Base-by-base conservation (phyloP, 768 basidiomycete genomes). In the Boletus pseudo-olivaceus region DNA sequence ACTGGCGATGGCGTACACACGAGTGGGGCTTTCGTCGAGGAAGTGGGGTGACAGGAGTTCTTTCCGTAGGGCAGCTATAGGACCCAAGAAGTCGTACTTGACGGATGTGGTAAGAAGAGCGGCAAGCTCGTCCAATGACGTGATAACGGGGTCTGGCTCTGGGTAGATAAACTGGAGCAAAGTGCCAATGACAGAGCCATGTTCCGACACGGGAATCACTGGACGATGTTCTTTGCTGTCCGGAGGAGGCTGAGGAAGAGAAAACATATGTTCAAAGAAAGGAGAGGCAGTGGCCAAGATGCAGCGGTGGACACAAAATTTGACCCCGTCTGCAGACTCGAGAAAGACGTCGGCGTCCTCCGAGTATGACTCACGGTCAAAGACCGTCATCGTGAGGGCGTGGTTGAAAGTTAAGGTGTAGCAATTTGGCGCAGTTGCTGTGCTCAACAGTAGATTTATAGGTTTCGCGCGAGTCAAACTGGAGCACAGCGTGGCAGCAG, bases 1-100 rank as follows among this genome's bases (percentile, higher is more conserved):
- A 54, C 80, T 81, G 2, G 88, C 86, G 39, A 88, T 81, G 27
- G 87, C 85, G 59, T 85, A 90, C 2, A 88, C 84, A 14, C 84
- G 82, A 14, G 76, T 74, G 9, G 88, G 83, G 12, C 73, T 73
- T 14, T 70, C 60, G 34, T 69, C 58, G 17, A 84, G 64, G 64
- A 83, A 85, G 11, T 63, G 65, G 7, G 78, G 74, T 0, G 80
- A 75, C 15, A 84, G 58, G 34, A 89, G 78, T 26, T 76, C 65
- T 41, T 65, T 70, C 48, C 84, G 81, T n/a, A 90, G 73, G 0
- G 72, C 60, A 30, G 70, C 62, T 56, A 79, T 71, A 45, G 78
- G 80, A 6, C 70, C 72, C 1, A 66, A 42, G 55, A 87, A 75
- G 54, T 88, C 84, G 65, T 88, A 89, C 64, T 90, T 89, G 63